Percentiles rank a stretch among this genome's conserved stretches.
Conservation (phyloP, 2,329 filamentous ascomycete genomes). For the Cyphellophora attinorum region DNA sequence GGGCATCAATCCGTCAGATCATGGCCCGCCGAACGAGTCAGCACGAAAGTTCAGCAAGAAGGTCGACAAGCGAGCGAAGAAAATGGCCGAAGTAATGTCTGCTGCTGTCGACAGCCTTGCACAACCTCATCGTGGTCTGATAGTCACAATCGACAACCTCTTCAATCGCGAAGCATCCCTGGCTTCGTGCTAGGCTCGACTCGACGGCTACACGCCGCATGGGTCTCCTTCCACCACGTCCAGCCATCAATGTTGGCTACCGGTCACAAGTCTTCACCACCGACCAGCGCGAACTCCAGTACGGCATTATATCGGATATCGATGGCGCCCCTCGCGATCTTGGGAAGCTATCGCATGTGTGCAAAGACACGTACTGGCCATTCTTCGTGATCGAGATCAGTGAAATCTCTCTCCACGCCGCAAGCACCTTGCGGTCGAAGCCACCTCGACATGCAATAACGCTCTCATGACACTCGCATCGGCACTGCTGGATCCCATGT, state of each 20-base stretch:
- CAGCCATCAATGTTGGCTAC: constrained; percentile 15
- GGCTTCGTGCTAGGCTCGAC: neutral
- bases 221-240: constrained; percentile 7
- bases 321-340: constrained; percentile 15
- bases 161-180: neutral
- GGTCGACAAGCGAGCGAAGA: neutral
- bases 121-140: too few relatives aligned
- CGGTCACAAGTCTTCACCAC: constrained; percentile 7
- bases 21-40: too few relatives aligned
- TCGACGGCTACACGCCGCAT: neutral
- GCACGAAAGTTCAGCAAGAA: neutral
- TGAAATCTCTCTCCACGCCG: constrained; percentile 13
- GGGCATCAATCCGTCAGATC: constrained; percentile 1
- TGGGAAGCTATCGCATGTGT: constrained; percentile 14
- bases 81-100: neutral
- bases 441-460: constrained; percentile 16
- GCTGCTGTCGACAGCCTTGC: neutral
- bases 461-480: constrained; percentile 15
- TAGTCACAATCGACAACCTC: neutral
- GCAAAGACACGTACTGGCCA: constrained; percentile 16
- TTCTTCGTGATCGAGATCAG: constrained; percentile 16
- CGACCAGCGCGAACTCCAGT: constrained; percentile 14
- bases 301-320: constrained; percentile 16
- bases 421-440: constrained; percentile 11
- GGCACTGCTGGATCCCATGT: constrained; percentile 7